phyloP scores from a whole-genome alignment of 345 rosid genomes.

The Anastatica hierochuntica region DNA sequence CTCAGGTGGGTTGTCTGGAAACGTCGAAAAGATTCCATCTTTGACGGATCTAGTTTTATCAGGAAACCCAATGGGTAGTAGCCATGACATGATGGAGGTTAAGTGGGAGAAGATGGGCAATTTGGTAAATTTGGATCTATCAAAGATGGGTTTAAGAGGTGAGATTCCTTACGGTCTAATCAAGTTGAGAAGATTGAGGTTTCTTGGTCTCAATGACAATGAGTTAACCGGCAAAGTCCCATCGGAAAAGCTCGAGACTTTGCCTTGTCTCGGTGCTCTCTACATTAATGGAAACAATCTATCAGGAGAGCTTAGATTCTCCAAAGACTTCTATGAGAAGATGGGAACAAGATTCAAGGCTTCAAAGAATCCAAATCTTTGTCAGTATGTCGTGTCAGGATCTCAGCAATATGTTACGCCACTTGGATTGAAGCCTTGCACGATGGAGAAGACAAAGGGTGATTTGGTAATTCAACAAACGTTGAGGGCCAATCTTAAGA shows the following conservation, averaged over 20 bases:
- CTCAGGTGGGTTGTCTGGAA: conserved; percentile 49
- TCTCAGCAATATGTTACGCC: too few relatives aligned
- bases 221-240: conserved; percentile 49
- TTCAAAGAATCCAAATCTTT: conserved; percentile 69
- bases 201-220: conserved; percentile 68
- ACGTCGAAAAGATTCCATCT: conserved; percentile 43
- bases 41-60: conserved; percentile 57
- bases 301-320: conserved; percentile 63
- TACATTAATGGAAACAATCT: conserved; percentile 77
- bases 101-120: conserved; percentile 48
- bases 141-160: conserved; percentile 45
- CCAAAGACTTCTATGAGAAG: conserved; percentile 44
- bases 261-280: conserved; percentile 51
- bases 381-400: conserved; percentile 27
- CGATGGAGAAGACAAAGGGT: conserved; percentile 2
- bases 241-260: conserved; percentile 35
- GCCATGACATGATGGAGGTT: conserved; percentile 28
- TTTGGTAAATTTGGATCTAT: conserved; percentile 55
- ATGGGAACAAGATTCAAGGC: conserved; percentile 80
- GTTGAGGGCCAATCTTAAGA: conserved; percentile 7
- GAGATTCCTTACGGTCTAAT: conserved; percentile 51
- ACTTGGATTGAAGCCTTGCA: conserved; percentile 21
- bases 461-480: conserved; percentile 15
- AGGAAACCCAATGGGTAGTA: conserved; percentile 52
- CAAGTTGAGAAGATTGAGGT: conserved; percentile 55